Evolutionary conservation across 2,329 filamentous ascomycete species (phyloP).

Genomic region (Ustulina deusta): DNA sequence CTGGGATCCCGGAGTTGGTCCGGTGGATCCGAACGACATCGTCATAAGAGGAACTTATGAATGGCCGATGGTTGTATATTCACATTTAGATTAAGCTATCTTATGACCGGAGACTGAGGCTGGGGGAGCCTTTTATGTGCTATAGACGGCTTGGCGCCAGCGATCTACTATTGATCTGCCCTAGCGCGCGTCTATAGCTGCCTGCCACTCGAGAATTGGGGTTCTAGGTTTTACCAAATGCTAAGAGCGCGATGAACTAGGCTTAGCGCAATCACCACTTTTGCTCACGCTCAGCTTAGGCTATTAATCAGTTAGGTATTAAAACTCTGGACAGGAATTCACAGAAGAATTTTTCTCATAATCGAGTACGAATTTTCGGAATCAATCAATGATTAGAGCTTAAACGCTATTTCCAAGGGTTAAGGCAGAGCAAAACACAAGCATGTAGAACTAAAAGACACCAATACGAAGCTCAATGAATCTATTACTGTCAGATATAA

Average conservation of each 20-base stretch:
- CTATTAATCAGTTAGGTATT: no score
- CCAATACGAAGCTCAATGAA: not conserved
- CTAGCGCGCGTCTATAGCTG: constrained; percentile 6
- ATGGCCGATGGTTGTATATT: not conserved
- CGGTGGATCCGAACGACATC: not conserved
- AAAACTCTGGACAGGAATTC: not conserved
- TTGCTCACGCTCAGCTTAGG: no score
- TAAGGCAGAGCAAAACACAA: not conserved
- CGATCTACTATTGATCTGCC: not conserved
- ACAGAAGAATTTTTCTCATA: not conserved
- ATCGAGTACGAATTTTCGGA: not conserved
- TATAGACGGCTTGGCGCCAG: not conserved
- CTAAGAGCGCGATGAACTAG: no score
- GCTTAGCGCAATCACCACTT: not conserved
- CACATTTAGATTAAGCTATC: no score
- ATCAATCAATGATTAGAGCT: not conserved
- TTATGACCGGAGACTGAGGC: no score
- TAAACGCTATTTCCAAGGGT: not conserved
- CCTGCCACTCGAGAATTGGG: not conserved
- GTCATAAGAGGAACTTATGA: not conserved
- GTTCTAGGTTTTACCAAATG: not conserved
- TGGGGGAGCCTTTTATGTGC: no score
- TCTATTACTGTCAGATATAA: no score
- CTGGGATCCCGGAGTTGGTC: not conserved
- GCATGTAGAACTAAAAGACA: not conserved